Base-by-base conservation (phyloP, 805 yeast genomes). In the Candida germanica region DNA sequence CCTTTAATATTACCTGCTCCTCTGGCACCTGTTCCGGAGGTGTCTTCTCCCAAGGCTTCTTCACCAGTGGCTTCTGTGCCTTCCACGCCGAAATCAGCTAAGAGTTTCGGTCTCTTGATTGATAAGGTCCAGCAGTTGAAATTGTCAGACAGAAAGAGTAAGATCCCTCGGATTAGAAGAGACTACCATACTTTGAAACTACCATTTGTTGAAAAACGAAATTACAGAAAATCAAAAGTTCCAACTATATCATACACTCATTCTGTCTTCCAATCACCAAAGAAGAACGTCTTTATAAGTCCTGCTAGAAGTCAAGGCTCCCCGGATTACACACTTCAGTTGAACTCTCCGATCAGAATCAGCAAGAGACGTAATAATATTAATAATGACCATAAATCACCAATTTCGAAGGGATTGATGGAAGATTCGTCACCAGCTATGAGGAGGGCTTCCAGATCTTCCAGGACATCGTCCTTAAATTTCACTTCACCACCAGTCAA, bases 191-290 rank as follows among this genome's bases (percentile, higher is more conserved):
- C 31, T 10, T 10, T 12, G 12, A 29, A 29, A 12, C 22, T 22
- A 3, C 29, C 33, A 7, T 18, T 23, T 11, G 15, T 36, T 17
- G n/a, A 21, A 3, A 36, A 31, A 26, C 12, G 18, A 16, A 5
- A 24, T 4, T 15, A 23, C 33, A 19, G 10, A 31, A 6, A 29
- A 24, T 26, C 33, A 36, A 14, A 35, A 31, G 57, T 64, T 14
- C 66, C 70, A 7, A 42, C 49, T 21, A 55, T 61, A 11, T 46
- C 60, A 21, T 53, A 57, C 1, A 43, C 50, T 12, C 66, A 64
- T 36, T 56, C 59, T 4, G 56, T 60, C 2, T 59, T 61, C 38
- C 46, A 48, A 21, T 59, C 67, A 5, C 54, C 61, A 17, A 44
- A 36, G 10, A 16, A 18, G 12, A 28, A 32, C 13, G 32, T 34